Conservation (phyloP, 2,329 filamentous ascomycete genomes). For the Stachybotrys elegans region DNA sequence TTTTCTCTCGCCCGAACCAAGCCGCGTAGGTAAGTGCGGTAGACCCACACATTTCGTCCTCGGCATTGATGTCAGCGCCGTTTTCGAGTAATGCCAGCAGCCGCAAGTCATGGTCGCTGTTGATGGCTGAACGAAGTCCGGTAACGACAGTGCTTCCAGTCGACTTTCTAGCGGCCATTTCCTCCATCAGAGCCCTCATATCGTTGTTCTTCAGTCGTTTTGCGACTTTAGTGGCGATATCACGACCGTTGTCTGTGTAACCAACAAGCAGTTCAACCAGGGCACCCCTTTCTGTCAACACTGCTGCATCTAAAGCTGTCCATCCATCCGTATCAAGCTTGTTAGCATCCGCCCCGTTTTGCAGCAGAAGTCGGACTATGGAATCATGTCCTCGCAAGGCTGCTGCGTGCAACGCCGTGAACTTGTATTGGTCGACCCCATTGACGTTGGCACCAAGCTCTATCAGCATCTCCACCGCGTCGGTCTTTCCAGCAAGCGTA, state of each 20-base stretch:
- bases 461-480: constrained; percentile 4
- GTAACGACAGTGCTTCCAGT: constrained; percentile 8
- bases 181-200: constrained; percentile 7
- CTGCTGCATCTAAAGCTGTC: constrained; percentile 9
- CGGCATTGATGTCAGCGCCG: constrained; percentile 9
- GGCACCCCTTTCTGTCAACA: constrained; percentile 2
- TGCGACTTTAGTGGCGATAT: constrained; percentile 2
- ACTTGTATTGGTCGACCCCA: constrained; percentile 1
- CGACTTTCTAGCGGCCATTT: constrained; percentile 12
- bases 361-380: constrained; percentile 3
- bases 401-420: constrained; percentile 10
- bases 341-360: constrained; percentile 4
- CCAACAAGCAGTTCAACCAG: constrained; percentile 2
- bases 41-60: constrained; percentile 5
- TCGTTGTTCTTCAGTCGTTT: constrained; percentile 4
- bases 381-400: constrained; percentile 5
- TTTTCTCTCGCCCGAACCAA: constrained; percentile 5
- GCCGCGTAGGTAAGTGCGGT: constrained; percentile 9
- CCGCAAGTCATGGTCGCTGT: constrained; percentile 9
- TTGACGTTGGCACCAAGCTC: constrained; percentile 5
- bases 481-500: constrained; percentile 1
- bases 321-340: constrained; percentile 6
- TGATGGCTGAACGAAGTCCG: constrained; percentile 10
- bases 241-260: constrained; percentile 2
- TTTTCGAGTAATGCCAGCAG: constrained; percentile 4